Evolutionary conservation across 2,329 filamentous ascomycete genomes (phyloP).

Genomic region (Colletotrichum echinochloae): DNA sequence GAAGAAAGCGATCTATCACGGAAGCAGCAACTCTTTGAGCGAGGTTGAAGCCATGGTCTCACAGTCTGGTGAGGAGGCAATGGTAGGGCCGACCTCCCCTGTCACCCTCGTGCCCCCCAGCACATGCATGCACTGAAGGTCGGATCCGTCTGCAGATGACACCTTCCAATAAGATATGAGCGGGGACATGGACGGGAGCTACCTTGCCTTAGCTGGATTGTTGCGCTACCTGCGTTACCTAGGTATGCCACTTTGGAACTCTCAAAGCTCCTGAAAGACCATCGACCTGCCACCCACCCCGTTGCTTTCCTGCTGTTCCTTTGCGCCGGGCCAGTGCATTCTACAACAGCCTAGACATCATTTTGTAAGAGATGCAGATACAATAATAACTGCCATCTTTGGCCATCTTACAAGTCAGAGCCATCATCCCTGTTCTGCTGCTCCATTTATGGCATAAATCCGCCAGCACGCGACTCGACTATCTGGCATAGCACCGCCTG

Average conservation of each 20-base stretch:
- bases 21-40: not conserved
- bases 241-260: constrained; percentile 7
- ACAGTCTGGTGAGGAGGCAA: not conserved
- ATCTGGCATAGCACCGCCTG: constrained; percentile 23
- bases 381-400: constrained; percentile 37
- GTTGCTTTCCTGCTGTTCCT: constrained; percentile 19
- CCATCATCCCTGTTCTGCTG: constrained; percentile 35
- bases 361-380: constrained; percentile 35
- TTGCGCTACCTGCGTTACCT: constrained; percentile 27
- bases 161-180: constrained; percentile 38
- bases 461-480: constrained; percentile 31
- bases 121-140: constrained; percentile 39
- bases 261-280: constrained; percentile 28
- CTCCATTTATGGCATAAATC: constrained; percentile 41
- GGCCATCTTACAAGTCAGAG: constrained; percentile 27
- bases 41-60: not conserved
- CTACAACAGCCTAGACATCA: constrained; percentile 21
- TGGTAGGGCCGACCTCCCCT: constrained; percentile 12
- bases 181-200: constrained; percentile 32
- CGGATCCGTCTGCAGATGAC: constrained; percentile 41
- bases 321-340: constrained; percentile 23
- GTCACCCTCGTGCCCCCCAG: constrained; percentile 26
- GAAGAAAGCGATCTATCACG: not conserved
- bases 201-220: constrained; percentile 16
- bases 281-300: not conserved